Conservation (phyloP, 2,329 filamentous ascomycete species). For the Venturia aucupariae region DNA sequence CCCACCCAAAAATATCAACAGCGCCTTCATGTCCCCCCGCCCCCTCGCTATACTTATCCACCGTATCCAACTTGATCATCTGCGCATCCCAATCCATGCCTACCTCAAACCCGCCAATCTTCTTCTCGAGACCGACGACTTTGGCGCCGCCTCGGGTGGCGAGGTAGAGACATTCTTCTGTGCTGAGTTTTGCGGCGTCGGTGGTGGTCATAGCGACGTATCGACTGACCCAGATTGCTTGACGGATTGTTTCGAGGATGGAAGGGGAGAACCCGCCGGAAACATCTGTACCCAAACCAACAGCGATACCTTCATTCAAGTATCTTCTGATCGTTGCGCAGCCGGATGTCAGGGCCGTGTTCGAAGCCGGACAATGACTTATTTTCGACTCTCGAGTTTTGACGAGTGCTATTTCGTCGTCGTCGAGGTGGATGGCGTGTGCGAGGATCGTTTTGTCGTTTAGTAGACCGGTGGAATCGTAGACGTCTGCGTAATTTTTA, state of each 20-base stretch:
- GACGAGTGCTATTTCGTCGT: constrained; percentile 58
- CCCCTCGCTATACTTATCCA: constrained; percentile 21
- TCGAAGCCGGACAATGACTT: constrained; percentile 80
- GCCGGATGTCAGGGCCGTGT: constrained; percentile 73
- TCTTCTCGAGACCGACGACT: constrained; percentile 63
- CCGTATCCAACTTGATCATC: constrained; percentile 55
- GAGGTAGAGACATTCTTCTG: constrained; percentile 78
- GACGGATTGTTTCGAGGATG: constrained; percentile 72
- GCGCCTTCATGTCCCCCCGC: constrained; percentile 41
- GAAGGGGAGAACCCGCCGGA: constrained; percentile 77
- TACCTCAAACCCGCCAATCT: constrained; percentile 71
- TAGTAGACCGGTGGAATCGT: constrained; percentile 64
- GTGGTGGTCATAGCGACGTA: constrained; percentile 52
- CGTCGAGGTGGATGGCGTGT: constrained; percentile 69
- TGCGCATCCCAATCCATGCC: constrained; percentile 91
- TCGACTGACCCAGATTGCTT: constrained; percentile 69
- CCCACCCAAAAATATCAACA: constrained; percentile 86
- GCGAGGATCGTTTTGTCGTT: constrained; percentile 69
- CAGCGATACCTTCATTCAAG: constrained; percentile 62
- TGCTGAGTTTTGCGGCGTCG: constrained; percentile 56
- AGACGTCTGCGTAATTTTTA: constrained; percentile 64
- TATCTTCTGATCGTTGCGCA: constrained; percentile 65
- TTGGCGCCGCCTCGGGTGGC: constrained; percentile 80
- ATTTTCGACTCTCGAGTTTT: constrained; percentile 55
- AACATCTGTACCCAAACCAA: constrained; percentile 87